A percentile compares a stretch with the other conserved stretches of the same genome.
These are phyloP conservation scores for Avena eriantha DNA, from an alignment of 176 grass and related monocot species.

Conservation along the genomic window DNA sequence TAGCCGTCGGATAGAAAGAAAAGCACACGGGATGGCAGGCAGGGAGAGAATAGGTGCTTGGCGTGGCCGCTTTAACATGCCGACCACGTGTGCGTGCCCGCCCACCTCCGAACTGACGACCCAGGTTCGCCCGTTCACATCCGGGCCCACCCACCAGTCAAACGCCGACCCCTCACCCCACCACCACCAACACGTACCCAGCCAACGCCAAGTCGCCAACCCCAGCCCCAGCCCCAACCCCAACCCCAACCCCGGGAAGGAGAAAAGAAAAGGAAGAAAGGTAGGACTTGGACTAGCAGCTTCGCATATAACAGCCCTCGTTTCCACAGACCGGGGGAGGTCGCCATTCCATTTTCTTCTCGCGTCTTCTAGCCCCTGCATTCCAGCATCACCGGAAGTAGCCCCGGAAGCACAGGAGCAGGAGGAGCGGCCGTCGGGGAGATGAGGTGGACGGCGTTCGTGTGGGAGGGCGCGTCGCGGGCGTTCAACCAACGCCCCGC, in stretches of 20 bases:
- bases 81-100: constrained; percentile 27
- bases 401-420: neutral
- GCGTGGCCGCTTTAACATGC: constrained; percentile 31
- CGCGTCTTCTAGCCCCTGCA: neutral
- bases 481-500: constrained; percentile 50
- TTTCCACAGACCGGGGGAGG: neutral
- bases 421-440: neutral
- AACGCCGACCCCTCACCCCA: neutral
- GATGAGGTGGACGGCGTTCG: constrained; percentile 63
- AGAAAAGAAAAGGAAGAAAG: neutral
- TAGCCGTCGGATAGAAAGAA: neutral
- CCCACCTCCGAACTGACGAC: neutral
- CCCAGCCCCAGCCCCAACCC: neutral
- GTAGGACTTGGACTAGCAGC: neutral
- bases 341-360: neutral
- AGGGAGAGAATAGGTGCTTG: neutral
- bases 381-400: constrained; percentile 47
- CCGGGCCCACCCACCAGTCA: constrained; percentile 5
- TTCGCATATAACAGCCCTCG: neutral
- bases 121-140: neutral
- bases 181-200: neutral
- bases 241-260: neutral
- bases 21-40: neutral
- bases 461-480: constrained; percentile 50
- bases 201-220: no score